phyloP scores from a whole-genome alignment of 2,329 filamentous ascomycete species.

The Colletotrichum noveboracense region DNA sequence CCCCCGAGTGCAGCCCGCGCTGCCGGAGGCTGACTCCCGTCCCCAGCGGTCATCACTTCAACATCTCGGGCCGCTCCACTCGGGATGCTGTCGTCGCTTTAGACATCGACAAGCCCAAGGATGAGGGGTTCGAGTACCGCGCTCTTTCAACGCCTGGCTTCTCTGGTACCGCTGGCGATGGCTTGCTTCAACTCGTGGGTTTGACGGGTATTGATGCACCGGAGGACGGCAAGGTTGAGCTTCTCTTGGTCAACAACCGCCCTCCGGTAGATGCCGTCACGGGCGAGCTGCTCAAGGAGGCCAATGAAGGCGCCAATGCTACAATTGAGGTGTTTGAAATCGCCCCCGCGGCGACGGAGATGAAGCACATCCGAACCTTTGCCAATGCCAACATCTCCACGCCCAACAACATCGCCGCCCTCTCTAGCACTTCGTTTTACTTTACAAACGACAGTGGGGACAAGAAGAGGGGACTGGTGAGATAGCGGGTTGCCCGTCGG shows the following conservation, averaged over 20 bases:
- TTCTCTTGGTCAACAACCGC: slow-evolving; percentile 29
- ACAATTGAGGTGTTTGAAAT: slow-evolving; percentile 47
- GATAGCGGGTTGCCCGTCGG: background rate
- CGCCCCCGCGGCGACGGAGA: slow-evolving; percentile 1
- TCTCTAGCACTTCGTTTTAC: slow-evolving; percentile 26
- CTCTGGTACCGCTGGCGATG: slow-evolving; percentile 34
- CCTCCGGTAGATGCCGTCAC: slow-evolving; percentile 28
- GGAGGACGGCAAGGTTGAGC: slow-evolving; percentile 16
- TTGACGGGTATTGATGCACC: slow-evolving; percentile 32
- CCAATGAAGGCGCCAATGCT: slow-evolving; percentile 68
- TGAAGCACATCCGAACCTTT: slow-evolving; percentile 29
- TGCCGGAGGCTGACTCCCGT: background rate
- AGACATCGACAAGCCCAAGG: slow-evolving; percentile 34
- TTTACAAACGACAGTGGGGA: slow-evolving; percentile 29
- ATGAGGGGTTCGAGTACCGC: slow-evolving; percentile 24
- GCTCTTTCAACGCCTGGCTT: slow-evolving; percentile 30
- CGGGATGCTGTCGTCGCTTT: slow-evolving; percentile 35
- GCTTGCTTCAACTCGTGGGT: slow-evolving; percentile 32
- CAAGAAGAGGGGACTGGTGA: slow-evolving; percentile 24
- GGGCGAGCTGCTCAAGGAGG: slow-evolving; percentile 59
- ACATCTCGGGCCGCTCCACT: slow-evolving; percentile 31
- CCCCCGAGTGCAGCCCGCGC: background rate
- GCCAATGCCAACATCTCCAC: slow-evolving; percentile 24
- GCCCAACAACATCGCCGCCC: slow-evolving; percentile 28
- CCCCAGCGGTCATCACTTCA: slow-evolving; percentile 22